Evolutionary conservation across 441 rosid species (phyloP), one percentile per base, ranked within the genome.

Genomic region (Mallotus japonicus): DNA sequence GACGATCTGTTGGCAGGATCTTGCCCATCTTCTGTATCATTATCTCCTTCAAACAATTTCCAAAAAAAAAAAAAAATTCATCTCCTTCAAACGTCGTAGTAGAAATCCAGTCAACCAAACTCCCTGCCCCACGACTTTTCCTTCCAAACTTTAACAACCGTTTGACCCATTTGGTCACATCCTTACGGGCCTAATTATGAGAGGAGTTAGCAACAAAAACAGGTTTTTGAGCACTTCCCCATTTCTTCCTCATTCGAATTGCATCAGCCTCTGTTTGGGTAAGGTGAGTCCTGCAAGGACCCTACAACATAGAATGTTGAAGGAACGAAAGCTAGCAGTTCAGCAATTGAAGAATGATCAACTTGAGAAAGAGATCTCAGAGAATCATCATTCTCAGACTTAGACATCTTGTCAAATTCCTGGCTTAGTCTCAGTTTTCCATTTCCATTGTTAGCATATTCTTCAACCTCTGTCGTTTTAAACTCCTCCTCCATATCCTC

Each of bases 21-120:
- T 55, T 93, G 80, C 74, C 92, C 97, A 76, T 96, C 99, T 76
- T 96, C 98, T 62, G 93, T 85, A 76, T 96, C 99, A 80, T 93
- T n/a, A n/a, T n/a, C n/a, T n/a, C n/a, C n/a, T n/a, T n/a, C n/a
- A n/a, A n/a, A n/a, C n/a, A n/a, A n/a, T n/a, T n/a, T n/a, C n/a
- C n/a, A n/a, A n/a, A n/a, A n/a, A n/a, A n/a, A n/a, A n/a, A n/a
- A n/a, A n/a, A n/a, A n/a, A n/a, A n/a, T n/a, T n/a, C 99, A 84
- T 96, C 99, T 65, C 99, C 99, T 82, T 96, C 99, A 71, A 97
- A 93, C 58, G 99, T 93, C 11, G 98, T 93, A 53, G 91, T 97
- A 73, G 99, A 96, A 77, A 96, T 88, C 99, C 99, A 93, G 75
- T 96, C 98, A 76, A 79, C 91, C 76, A 90, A 79, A 81, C 80